Evolutionary conservation across 73 alveolate genomes (phyloP).

Genomic region (Tetrahymena malaccensis): DNA sequence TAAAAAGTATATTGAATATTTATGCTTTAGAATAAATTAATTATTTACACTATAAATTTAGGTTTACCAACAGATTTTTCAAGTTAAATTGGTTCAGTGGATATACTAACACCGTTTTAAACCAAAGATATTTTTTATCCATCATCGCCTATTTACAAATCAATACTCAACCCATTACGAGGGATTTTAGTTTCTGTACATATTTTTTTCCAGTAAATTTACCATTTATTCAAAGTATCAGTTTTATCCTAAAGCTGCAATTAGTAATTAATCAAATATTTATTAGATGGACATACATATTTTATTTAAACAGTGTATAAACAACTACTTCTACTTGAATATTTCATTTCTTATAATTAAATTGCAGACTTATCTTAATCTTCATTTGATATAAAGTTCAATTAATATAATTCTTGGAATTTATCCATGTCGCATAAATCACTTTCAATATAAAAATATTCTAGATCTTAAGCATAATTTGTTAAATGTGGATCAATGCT

Average conservation of each 20-base stretch:
- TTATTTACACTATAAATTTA: background rate
- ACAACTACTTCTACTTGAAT: background rate
- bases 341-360: background rate
- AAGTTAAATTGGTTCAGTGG: background rate
- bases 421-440: background rate
- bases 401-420: background rate
- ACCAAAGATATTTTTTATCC: background rate
- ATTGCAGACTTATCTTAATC: background rate
- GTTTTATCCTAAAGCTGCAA: background rate
- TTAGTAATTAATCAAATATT: background rate
- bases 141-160: background rate
- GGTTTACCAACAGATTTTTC: background rate
- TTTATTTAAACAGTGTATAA: background rate
- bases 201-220: background rate
- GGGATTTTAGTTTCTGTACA: background rate
- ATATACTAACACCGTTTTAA: background rate
- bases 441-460: background rate
- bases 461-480: background rate
- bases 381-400: background rate
- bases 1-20: background rate
- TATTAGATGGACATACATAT: background rate
- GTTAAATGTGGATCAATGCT: background rate
- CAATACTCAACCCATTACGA: background rate
- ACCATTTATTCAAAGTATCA: background rate
- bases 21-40: background rate